A percentile compares a stretch with the other conserved stretches of the same genome.
These are phyloP conservation scores for Domatiomyces globalis DNA, from an alignment of 2,329 filamentous ascomycete genomes.

Conservation along the genomic window DNA sequence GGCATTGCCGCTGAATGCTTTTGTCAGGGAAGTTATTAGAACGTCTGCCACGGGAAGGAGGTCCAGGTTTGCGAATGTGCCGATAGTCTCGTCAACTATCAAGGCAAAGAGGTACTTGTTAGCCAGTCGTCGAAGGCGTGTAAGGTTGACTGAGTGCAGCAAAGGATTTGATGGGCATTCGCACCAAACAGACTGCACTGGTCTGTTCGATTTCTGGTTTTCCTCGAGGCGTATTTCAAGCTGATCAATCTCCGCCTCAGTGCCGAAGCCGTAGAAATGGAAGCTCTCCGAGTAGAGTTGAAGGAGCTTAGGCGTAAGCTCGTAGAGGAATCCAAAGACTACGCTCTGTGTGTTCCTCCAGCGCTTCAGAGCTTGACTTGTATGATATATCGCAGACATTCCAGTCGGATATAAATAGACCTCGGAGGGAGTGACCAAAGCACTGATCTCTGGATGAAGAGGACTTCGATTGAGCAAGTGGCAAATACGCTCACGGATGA, in stretches of 20 bases:
- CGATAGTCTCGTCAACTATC: constrained; percentile 27
- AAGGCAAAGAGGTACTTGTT: constrained; percentile 22
- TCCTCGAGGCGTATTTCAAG: constrained; percentile 37
- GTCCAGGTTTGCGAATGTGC: constrained; percentile 28
- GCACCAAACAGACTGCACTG: constrained; percentile 21
- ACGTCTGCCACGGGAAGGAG: constrained; percentile 36
- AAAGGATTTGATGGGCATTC: constrained; percentile 40
- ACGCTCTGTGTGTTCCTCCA: constrained; percentile 26
- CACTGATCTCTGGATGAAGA: not conserved
- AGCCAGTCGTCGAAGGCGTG: constrained; percentile 28
- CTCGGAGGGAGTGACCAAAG: constrained; percentile 23
- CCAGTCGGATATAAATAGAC: constrained; percentile 42
- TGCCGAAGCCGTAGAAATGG: constrained; percentile 37
- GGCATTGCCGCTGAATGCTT: constrained; percentile 43
- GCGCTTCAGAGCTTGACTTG: constrained; percentile 27
- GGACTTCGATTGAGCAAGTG: constrained; percentile 1
- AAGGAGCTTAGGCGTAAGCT: constrained; percentile 36
- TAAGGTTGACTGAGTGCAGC: constrained; percentile 30
- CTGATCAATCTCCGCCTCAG: constrained; percentile 32
- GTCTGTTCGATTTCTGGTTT: constrained; percentile 28
- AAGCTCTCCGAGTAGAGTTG: constrained; percentile 30
- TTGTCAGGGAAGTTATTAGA: constrained; percentile 41
- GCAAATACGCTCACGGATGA: constrained; percentile 1
- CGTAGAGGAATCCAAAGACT: constrained; percentile 40
- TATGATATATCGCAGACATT: constrained; percentile 39